Percentiles rank a stretch among this genome's conserved stretches.
These are phyloP conservation scores for Ceratorhiza oryzae-sativae DNA, from an alignment of 1,284 basidiomycete genomes.

Conservation along the genomic window DNA sequence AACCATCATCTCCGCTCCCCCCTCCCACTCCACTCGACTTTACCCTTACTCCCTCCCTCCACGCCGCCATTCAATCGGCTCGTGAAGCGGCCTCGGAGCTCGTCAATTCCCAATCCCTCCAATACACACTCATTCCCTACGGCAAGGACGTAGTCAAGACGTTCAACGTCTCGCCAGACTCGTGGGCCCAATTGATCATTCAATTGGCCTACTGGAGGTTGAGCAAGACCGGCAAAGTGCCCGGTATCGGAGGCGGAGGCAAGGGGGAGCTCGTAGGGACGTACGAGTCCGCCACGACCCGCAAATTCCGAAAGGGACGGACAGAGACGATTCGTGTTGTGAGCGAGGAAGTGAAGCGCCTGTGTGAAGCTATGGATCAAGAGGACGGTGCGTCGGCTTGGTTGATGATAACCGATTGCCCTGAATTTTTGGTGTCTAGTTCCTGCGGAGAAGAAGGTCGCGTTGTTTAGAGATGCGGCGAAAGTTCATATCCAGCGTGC, in stretches of 20 bases:
- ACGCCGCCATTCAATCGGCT: constrained; percentile 63
- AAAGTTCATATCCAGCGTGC: constrained; percentile 76
- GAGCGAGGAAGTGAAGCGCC: constrained; percentile 72
- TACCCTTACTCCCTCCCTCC: constrained; percentile 60
- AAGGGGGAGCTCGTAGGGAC: constrained; percentile 61
- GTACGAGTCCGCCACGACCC: constrained; percentile 88
- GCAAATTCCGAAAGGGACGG: constrained; percentile 83
- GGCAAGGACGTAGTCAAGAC: constrained; percentile 89
- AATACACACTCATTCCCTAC: constrained; percentile 73
- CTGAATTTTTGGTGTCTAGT: background rate
- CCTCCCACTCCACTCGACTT: constrained; percentile 64
- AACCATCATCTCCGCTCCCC: constrained; percentile 46
- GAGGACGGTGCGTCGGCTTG: constrained; percentile 49
- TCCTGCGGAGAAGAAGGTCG: constrained; percentile 57
- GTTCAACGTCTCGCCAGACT: constrained; percentile 85
- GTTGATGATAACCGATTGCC: background rate
- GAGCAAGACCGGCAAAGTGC: constrained; percentile 44
- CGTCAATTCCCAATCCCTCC: constrained; percentile 70
- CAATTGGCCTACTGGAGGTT: constrained; percentile 85
- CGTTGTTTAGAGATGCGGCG: constrained; percentile 69
- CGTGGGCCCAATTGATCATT: constrained; percentile 91
- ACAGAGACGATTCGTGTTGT: constrained; percentile 89
- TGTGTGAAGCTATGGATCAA: constrained; percentile 74
- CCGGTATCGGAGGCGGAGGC: constrained; percentile 51
- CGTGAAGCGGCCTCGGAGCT: constrained; percentile 66